A percentile compares a stretch with the other conserved stretches of the same genome.
phyloP scores from a whole-genome alignment of 2,329 filamentous ascomycete genomes.

The Fusarium devonianum region DNA sequence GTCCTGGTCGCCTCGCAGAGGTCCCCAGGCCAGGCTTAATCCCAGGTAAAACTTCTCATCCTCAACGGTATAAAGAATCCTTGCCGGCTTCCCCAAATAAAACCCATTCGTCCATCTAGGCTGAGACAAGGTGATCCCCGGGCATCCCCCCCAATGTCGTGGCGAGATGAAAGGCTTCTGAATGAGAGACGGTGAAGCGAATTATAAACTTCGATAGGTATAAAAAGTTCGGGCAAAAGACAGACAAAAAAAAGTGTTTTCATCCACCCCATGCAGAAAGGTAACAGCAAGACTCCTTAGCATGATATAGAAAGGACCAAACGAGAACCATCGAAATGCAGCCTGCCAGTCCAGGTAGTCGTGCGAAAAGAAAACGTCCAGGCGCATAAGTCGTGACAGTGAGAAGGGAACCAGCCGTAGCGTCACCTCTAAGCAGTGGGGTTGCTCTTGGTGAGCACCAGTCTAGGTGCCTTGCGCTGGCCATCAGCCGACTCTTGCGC shows the following conservation, averaged over 20 bases:
- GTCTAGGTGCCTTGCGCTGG: slow-evolving; percentile 83
- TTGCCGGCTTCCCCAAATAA: slow-evolving; percentile 37
- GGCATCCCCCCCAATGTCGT: slow-evolving; percentile 42
- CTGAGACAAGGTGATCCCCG: slow-evolving; percentile 41
- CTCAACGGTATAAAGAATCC: slow-evolving; percentile 44
- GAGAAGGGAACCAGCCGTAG: slow-evolving; percentile 30
- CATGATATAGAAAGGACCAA: slow-evolving; percentile 38
- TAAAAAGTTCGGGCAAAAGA: slow-evolving; percentile 31
- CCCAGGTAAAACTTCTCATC: slow-evolving; percentile 39
- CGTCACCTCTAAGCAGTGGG: slow-evolving; percentile 37
- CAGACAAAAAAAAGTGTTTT: slow-evolving; percentile 34
- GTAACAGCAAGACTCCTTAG: slow-evolving; percentile 39
- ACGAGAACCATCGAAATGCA: slow-evolving; percentile 44
- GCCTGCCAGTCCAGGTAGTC: slow-evolving; percentile 48
- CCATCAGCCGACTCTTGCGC: slow-evolving; percentile 61
- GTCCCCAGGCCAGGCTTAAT: slow-evolving; percentile 28
- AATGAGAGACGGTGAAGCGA: slow-evolving; percentile 52
- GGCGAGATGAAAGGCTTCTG: slow-evolving; percentile 43
- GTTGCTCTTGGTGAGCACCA: slow-evolving; percentile 76
- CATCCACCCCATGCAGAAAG: slow-evolving; percentile 35
- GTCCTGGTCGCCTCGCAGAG: slow-evolving; percentile 39
- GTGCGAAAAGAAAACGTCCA: slow-evolving; percentile 47
- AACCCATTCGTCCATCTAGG: slow-evolving; percentile 40
- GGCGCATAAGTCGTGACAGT: slow-evolving; percentile 50
- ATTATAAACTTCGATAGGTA: slow-evolving; percentile 48